phyloP scores from a whole-genome alignment of 2,329 filamentous ascomycete genomes.

The Sporothrix protearum region DNA sequence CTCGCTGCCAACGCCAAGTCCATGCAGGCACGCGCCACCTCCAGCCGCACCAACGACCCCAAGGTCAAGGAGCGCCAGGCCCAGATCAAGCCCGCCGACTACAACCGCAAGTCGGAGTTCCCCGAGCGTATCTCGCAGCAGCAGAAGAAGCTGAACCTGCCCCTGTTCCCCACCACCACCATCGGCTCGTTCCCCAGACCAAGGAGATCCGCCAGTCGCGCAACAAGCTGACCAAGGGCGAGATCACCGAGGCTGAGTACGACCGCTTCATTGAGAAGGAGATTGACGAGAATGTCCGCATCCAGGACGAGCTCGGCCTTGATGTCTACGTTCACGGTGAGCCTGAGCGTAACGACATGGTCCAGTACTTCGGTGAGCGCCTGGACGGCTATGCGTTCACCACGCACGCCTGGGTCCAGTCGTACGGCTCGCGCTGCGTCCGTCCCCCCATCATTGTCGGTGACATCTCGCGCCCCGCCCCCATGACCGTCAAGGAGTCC shows the following conservation, averaged over 20 bases:
- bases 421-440: conserved; percentile 96
- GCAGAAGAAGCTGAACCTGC: conserved; percentile 87
- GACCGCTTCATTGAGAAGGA: conserved; percentile 99
- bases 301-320: conserved; percentile 96
- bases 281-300: conserved; percentile 90
- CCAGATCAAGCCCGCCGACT: conserved; percentile 76
- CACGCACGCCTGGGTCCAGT: conserved; percentile 96
- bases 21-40: conserved; percentile 83
- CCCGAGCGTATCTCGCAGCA: conserved; percentile 78
- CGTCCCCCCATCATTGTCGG: conserved; percentile 97
- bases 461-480: conserved; percentile 92
- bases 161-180: conserved; percentile 97
- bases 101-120: conserved; percentile 92
- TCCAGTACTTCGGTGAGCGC: conserved; percentile 99
- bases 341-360: conserved; percentile 99
- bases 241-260: conserved; percentile 88
- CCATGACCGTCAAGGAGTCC: conserved; percentile 99
- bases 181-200: conserved; percentile 99
- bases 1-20: conserved; percentile 98
- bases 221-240: conserved; percentile 98
- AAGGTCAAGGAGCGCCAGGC: conserved; percentile 95
- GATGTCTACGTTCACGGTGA: conserved; percentile 98
- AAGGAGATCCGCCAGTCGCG: conserved; percentile 96
- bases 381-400: conserved; percentile 97
- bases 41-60: conserved; percentile 93